Conservation (phyloP, 192 early-diverging fungal genomes). For the Umbelopsis sp. region DNA sequence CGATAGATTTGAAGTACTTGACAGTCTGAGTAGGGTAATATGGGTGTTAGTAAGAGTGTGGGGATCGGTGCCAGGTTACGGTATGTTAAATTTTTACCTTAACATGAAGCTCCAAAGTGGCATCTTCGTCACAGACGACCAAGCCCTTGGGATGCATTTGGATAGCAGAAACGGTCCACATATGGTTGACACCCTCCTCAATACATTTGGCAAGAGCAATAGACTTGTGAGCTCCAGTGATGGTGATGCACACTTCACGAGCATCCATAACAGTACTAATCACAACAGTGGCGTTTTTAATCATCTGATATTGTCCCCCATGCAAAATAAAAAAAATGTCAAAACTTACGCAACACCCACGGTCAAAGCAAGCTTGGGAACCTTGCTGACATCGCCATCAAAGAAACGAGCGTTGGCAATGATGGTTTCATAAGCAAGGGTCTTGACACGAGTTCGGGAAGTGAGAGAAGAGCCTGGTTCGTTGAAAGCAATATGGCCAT, state of each 20-base stretch:
- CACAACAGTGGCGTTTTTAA: not conserved
- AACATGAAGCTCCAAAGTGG: constrained; percentile 82
- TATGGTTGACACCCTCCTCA: constrained; percentile 76
- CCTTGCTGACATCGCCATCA: constrained; percentile 79
- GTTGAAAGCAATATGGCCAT: constrained; percentile 91
- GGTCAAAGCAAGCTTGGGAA: constrained; percentile 83
- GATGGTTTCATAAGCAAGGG: constrained; percentile 85
- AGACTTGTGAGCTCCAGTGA: constrained; percentile 78
- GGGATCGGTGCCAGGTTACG: too few relatives aligned
- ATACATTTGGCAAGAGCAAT: constrained; percentile 30
- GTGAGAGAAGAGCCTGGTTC: constrained; percentile 83
- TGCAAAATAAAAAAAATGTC: not conserved
- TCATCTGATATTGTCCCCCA: not conserved
- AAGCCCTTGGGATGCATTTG: constrained; percentile 78
- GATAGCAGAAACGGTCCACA: constrained; percentile 86
- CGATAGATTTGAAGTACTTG: constrained; percentile 85
- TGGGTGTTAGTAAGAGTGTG: not conserved
- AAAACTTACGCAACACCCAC: constrained; percentile 74
- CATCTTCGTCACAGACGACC: constrained; percentile 85
- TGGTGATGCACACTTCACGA: constrained; percentile 79
- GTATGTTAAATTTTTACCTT: constrained; percentile 41
- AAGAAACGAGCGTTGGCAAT: constrained; percentile 88
- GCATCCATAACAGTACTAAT: constrained; percentile 82
- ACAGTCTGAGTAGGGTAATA: constrained; percentile 55
- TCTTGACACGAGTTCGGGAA: constrained; percentile 82